Conservation (phyloP, 2,329 filamentous ascomycete genomes). For the Coniella vitis region DNA sequence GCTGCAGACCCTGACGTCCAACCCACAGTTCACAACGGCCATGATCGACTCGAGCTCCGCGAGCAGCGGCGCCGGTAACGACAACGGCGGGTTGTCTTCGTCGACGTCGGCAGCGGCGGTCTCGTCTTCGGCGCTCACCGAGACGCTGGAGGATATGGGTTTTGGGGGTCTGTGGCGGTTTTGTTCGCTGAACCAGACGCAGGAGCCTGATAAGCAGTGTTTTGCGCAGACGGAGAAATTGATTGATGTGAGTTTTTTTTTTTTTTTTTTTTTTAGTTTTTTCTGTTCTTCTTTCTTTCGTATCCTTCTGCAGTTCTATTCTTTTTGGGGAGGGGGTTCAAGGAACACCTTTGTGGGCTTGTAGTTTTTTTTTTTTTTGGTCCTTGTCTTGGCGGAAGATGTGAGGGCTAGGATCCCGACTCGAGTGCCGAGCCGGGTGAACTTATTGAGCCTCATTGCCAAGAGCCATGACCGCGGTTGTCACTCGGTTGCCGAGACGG, state of each 20-base stretch:
- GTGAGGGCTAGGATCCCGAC: too few relatives aligned
- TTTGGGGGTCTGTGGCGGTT: slow-evolving; percentile 58
- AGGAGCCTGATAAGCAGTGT: slow-evolving; percentile 38
- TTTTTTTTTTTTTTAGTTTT: not conserved
- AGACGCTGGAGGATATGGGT: slow-evolving; percentile 52
- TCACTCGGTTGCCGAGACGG: too few relatives aligned
- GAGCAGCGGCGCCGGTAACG: not conserved
- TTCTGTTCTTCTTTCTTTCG: not conserved
- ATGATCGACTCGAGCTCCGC: slow-evolving; percentile 36
- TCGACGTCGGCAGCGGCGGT: too few relatives aligned
- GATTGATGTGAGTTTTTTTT: slow-evolving; percentile 44
- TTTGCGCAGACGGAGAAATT: slow-evolving; percentile 52
- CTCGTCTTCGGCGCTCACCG: slow-evolving; percentile 31
- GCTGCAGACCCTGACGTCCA: slow-evolving; percentile 51
- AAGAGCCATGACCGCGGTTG: too few relatives aligned
- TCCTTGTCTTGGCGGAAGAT: too few relatives aligned
- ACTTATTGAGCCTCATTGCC: too few relatives aligned
- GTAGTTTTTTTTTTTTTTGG: too few relatives aligned
- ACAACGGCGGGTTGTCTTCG: not conserved
- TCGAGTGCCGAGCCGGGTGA: too few relatives aligned
- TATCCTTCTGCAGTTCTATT: too few relatives aligned
- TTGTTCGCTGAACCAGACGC: slow-evolving; percentile 39
- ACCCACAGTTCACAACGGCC: slow-evolving; percentile 42
- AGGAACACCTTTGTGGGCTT: too few relatives aligned
- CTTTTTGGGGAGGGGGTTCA: too few relatives aligned